Conservation (phyloP, 805 yeast genomes). For the Candida bentonensis region DNA sequence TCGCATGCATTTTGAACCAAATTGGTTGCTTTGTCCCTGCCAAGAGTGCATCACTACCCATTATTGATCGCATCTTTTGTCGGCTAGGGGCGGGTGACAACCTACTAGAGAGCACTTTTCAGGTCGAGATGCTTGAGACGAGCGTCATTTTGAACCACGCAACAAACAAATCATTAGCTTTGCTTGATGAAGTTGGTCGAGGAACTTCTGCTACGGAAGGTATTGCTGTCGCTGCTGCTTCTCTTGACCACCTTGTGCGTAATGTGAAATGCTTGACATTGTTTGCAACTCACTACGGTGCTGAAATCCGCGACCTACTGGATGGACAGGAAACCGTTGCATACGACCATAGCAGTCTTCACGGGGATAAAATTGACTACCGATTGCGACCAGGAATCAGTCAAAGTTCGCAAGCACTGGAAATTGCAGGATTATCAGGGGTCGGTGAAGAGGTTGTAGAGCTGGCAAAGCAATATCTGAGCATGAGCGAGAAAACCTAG, state of each 20-base stretch:
- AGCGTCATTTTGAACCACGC: slow-evolving; percentile 53
- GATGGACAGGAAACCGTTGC: slow-evolving; percentile 17
- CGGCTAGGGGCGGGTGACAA: slow-evolving; percentile 74
- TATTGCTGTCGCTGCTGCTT: slow-evolving; percentile 68
- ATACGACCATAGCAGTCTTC: slow-evolving; percentile 11
- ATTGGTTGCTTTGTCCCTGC: slow-evolving; percentile 70
- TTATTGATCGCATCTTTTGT: slow-evolving; percentile 67
- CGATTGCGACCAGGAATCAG: slow-evolving; percentile 3
- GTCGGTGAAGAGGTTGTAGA: slow-evolving; percentile 11
- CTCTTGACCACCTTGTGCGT: slow-evolving; percentile 40
- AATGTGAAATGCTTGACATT: slow-evolving; percentile 52
- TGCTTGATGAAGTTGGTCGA: slow-evolving; percentile 79
- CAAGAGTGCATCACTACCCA: slow-evolving; percentile 40
- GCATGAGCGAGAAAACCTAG: no score
- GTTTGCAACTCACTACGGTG: slow-evolving; percentile 84
- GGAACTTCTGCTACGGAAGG: slow-evolving; percentile 85
- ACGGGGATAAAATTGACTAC: slow-evolving; percentile 17
- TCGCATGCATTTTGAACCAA: slow-evolving; percentile 56
- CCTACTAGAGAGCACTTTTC: slow-evolving; percentile 68
- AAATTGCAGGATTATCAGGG: slow-evolving; percentile 1
- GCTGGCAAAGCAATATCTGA: slow-evolving; percentile 4
- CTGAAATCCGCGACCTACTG: slow-evolving; percentile 33
- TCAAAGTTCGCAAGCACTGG: background rate
- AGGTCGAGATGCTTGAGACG: slow-evolving; percentile 88
- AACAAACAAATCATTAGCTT: slow-evolving; percentile 53